Percentiles rank a stretch among this genome's conserved stretches.
Conservation (phyloP, 2,329 filamentous ascomycete genomes). For the Rhinocladiella mackenziei region DNA sequence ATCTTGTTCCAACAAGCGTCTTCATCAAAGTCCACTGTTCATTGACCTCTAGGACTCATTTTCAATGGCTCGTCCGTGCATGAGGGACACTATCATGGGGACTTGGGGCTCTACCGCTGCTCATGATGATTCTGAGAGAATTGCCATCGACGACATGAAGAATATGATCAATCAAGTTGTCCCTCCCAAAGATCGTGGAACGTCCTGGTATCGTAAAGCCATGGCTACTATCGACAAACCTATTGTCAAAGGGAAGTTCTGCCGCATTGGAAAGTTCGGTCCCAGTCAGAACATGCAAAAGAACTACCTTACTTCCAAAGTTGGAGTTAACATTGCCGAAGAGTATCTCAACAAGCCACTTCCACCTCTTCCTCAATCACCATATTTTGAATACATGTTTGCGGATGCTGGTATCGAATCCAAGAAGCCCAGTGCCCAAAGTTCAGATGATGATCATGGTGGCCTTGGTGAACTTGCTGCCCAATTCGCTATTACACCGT, state of each 20-base stretch:
- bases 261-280: no score
- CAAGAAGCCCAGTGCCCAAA: background rate
- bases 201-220: slow-evolving; percentile 2
- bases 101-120: background rate
- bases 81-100: no score
- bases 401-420: slow-evolving; percentile 12
- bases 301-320: no score
- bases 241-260: background rate
- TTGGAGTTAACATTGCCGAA: background rate
- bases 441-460: background rate
- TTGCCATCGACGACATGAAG: background rate
- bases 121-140: background rate
- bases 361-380: slow-evolving; percentile 16
- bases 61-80: no score
- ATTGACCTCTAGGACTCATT: no score
- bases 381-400: slow-evolving; percentile 19
- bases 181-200: background rate
- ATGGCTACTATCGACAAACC: background rate
- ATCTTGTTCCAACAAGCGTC: no score
- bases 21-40: no score
- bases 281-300: no score
- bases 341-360: slow-evolving; percentile 23
- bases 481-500: slow-evolving; percentile 12
- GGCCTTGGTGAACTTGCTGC: slow-evolving; percentile 6
- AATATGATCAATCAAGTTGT: slow-evolving; percentile 4